Evolutionary conservation across 108 stramenopile species (phyloP).

Genomic region (Pseudonitzschia pungens): DNA sequence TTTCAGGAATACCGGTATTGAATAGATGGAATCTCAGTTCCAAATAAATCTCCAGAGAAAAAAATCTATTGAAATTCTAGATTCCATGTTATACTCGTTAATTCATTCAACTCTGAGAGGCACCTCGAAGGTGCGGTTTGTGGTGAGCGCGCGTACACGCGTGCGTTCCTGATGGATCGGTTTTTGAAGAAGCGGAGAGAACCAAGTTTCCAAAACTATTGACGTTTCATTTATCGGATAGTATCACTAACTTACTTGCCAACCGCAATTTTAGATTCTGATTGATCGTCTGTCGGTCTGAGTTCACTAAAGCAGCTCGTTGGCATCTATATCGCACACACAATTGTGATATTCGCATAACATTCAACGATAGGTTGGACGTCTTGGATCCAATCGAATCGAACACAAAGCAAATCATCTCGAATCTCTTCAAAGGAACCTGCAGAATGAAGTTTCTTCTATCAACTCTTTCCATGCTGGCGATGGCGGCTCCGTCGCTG

Average conservation of each 20-base stretch:
- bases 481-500: constrained; percentile 9
- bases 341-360: neutral
- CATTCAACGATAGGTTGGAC: neutral
- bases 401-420: neutral
- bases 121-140: too few relatives aligned
- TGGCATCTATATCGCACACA: neutral
- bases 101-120: too few relatives aligned
- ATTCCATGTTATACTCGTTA: too few relatives aligned
- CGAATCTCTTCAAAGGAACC: neutral
- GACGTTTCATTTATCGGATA: constrained; percentile 5
- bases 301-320: neutral
- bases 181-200: constrained; percentile 3
- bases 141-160: neutral
- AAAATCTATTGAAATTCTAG: too few relatives aligned
- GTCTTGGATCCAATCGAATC: neutral
- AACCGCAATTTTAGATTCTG: neutral
- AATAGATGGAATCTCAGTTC: too few relatives aligned
- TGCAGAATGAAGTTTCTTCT: constrained; percentile 8
- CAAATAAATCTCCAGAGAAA: too few relatives aligned
- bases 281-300: constrained; percentile 3
- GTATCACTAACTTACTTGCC: neutral
- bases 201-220: neutral
- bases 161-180: constrained; percentile 5
- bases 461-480: constrained; percentile 4
- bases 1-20: too few relatives aligned